Conservation (phyloP, 257 asterid genomes). For the Lantana camara region DNA sequence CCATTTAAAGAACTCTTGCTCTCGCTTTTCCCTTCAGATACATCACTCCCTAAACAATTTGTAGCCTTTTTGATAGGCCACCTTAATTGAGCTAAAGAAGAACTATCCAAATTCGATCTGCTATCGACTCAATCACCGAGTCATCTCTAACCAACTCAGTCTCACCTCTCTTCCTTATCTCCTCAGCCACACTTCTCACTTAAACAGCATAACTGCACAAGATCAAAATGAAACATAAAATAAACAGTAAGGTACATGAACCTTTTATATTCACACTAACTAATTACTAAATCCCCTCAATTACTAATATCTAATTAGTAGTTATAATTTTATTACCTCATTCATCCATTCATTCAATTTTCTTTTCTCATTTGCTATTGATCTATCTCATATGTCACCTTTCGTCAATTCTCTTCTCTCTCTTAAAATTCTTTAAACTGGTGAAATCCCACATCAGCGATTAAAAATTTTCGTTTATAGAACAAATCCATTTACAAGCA, state of each 20-base stretch:
- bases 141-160: constrained; percentile 47
- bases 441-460: constrained; percentile 32
- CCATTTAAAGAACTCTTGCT: constrained; percentile 31
- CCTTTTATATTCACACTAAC: too few relatives aligned
- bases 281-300: too few relatives aligned
- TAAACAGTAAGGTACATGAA: too few relatives aligned
- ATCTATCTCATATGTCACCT: too few relatives aligned
- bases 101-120: constrained; percentile 52
- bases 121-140: constrained; percentile 43
- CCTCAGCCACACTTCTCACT: constrained; percentile 52
- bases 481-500: constrained; percentile 22
- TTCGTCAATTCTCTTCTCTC: constrained; percentile 38
- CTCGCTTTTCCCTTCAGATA: constrained; percentile 35
- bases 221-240: too few relatives aligned
- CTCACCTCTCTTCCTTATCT: constrained; percentile 35
- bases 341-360: too few relatives aligned
- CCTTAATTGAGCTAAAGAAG: constrained; percentile 48
- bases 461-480: background rate
- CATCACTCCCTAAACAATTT: constrained; percentile 32
- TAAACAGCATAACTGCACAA: constrained; percentile 18
- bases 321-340: too few relatives aligned
- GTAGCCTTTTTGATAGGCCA: constrained; percentile 70
- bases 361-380: too few relatives aligned
- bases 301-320: too few relatives aligned
- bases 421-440: background rate